Evolutionary conservation across 305 asterid species (phyloP).

Genomic region (Petunia hybrid): DNA sequence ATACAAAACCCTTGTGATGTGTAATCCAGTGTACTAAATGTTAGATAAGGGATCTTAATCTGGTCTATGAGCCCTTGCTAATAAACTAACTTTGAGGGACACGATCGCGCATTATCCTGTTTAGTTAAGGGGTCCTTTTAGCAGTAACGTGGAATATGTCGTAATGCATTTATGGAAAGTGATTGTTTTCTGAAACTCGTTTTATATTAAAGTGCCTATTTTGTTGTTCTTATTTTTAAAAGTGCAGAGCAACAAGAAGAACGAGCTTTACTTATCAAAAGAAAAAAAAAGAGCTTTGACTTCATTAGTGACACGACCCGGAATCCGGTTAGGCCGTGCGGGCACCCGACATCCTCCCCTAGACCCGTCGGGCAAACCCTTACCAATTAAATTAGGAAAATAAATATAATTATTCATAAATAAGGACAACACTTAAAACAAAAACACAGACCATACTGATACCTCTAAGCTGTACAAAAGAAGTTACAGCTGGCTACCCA

Average conservation of each 20-base stretch:
- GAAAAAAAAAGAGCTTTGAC: too few species aligned
- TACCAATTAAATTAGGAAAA: too few species aligned
- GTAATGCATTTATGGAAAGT: background rate
- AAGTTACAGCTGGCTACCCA: too few species aligned
- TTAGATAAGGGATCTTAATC: slow-evolving; percentile 15
- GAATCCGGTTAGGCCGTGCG: too few species aligned
- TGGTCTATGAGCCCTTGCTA: background rate
- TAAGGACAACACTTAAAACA: too few species aligned
- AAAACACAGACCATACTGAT: too few species aligned
- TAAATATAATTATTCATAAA: too few species aligned
- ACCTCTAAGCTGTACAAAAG: too few species aligned
- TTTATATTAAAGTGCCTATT: background rate
- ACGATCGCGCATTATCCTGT: background rate
- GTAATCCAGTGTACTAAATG: slow-evolving; percentile 10
- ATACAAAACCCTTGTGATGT: background rate
- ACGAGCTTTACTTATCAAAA: background rate
- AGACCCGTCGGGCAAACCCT: too few species aligned
- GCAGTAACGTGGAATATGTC: background rate
- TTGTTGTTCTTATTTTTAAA: slow-evolving; percentile 19
- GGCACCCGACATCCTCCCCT: too few species aligned
- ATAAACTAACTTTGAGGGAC: background rate
- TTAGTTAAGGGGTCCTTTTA: background rate
- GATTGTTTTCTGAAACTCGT: background rate
- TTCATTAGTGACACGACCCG: too few species aligned
- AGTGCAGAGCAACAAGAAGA: background rate